Evolutionary conservation across 768 basidiomycete genomes (phyloP).

Genomic region (Xerocomus potaroensis): DNA sequence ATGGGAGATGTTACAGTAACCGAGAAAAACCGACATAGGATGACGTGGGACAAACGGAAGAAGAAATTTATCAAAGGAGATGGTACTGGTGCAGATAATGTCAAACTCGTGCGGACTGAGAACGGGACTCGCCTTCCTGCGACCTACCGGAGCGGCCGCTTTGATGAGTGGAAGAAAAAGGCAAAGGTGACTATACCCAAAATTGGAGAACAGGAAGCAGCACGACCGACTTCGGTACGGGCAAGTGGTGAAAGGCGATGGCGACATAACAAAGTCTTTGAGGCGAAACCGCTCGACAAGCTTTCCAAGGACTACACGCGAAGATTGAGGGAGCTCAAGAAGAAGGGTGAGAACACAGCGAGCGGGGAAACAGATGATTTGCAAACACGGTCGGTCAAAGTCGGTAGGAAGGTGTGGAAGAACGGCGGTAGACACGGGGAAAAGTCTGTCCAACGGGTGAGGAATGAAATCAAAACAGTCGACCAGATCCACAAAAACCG

Average conservation of each 20-base stretch:
- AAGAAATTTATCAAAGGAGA: constrained; percentile 89
- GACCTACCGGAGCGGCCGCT: constrained; percentile 88
- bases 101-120: constrained; percentile 91
- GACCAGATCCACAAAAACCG: constrained; percentile 84
- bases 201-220: constrained; percentile 77
- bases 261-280: constrained; percentile 61
- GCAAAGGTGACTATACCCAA: constrained; percentile 67
- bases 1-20: constrained; percentile 62
- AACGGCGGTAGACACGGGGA: constrained; percentile 41
- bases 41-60: constrained; percentile 95
- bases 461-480: constrained; percentile 78
- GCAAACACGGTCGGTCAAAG: constrained; percentile 15
- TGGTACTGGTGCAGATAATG: constrained; percentile 83
- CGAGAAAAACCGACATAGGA: constrained; percentile 53
- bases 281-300: constrained; percentile 77
- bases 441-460: constrained; percentile 62
- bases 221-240: constrained; percentile 26
- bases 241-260: constrained; percentile 54
- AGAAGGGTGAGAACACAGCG: constrained; percentile 40
- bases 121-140: constrained; percentile 89
- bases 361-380: constrained; percentile 25
- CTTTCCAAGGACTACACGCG: constrained; percentile 68
- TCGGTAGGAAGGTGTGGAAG: constrained; percentile 29
- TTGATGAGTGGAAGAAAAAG: constrained; percentile 92
- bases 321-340: constrained; percentile 59